A percentile compares a stretch with the other conserved stretches of the same genome.
phyloP scores from a whole-genome alignment of 2,329 filamentous ascomycete species.

The Hawksworthiomyces lignivorus region DNA sequence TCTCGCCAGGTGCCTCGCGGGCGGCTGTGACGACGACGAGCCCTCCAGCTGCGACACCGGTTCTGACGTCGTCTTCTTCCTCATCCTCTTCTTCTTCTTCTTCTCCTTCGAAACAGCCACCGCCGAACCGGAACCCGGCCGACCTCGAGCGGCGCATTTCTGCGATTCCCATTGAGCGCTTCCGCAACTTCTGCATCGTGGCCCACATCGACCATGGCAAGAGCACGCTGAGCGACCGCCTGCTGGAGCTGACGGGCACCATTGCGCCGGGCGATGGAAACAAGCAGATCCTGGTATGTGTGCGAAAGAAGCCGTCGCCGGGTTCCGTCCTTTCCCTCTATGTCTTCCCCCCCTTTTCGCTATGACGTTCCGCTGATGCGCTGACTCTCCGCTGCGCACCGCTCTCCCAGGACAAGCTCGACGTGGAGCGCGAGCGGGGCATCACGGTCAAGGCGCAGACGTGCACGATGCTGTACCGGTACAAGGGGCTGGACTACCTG shows the following conservation, averaged over 20 bases:
- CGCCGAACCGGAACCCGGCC: conserved; percentile 16
- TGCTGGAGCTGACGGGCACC: conserved; percentile 90
- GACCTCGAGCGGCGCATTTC: conserved; percentile 55
- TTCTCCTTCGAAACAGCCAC: background rate
- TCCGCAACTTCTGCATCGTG: conserved; percentile 96
- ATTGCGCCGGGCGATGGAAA: conserved; percentile 74
- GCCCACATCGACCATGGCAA: conserved; percentile 99
- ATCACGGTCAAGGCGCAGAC: conserved; percentile 99
- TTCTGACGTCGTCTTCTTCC: background rate
- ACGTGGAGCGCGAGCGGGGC: conserved; percentile 90
- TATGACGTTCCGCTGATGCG: too few species aligned
- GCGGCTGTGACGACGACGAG: background rate
- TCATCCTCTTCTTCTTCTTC: background rate
- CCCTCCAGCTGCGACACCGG: background rate
- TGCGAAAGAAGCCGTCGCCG: too few species aligned
- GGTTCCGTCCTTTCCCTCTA: too few species aligned
- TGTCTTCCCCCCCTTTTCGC: background rate
- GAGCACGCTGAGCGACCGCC: conserved; percentile 84
- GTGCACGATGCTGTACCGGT: conserved; percentile 92
- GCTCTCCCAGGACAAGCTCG: conserved; percentile 81
- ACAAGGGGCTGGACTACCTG: conserved; percentile 80
- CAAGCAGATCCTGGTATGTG: conserved; percentile 70
- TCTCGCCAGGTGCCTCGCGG: background rate
- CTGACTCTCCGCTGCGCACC: too few species aligned
- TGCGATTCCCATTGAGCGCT: conserved; percentile 69